These are phyloP conservation scores for Phyllosticta citribraziliensis DNA, from an alignment of 2,329 filamentous ascomycete species.

Conservation along the genomic window DNA sequence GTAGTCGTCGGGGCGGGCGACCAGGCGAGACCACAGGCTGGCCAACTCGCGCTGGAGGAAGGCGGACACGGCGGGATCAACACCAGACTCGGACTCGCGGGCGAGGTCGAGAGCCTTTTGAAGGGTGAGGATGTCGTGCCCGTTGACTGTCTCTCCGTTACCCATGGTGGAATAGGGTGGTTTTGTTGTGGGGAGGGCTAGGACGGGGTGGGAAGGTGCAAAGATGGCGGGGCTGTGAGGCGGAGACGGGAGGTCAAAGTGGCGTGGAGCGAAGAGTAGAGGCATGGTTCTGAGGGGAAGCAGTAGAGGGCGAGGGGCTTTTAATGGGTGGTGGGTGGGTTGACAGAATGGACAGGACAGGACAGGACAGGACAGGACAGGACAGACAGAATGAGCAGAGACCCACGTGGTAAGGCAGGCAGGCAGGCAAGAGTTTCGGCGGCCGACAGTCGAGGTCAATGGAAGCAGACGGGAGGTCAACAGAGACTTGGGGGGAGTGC, in stretches of 20 bases:
- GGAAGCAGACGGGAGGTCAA: background rate
- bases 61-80: slow-evolving; percentile 52
- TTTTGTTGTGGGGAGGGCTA: slow-evolving; percentile 13
- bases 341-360: background rate
- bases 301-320: slow-evolving; percentile 2
- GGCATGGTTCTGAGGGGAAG: background rate
- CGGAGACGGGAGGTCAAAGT: background rate
- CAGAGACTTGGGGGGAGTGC: background rate
- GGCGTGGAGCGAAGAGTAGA: background rate
- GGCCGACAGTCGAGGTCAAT: background rate
- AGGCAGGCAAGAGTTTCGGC: too few relatives aligned
- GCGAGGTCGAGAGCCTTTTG: slow-evolving; percentile 65
- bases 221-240: slow-evolving; percentile 3
- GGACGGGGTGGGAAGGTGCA: slow-evolving; percentile 19
- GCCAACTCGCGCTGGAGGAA: slow-evolving; percentile 52
- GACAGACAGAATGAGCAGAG: background rate
- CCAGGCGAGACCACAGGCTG: slow-evolving; percentile 59
- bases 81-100: slow-evolving; percentile 59
- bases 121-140: slow-evolving; percentile 40
- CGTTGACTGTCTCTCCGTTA: slow-evolving; percentile 29
- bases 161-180: slow-evolving; percentile 23
- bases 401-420: too few relatives aligned
- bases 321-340: too few relatives aligned
- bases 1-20: slow-evolving; percentile 57
- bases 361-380: too few relatives aligned